Evolutionary conservation across 2,329 filamentous ascomycete genomes (phyloP), one percentile per base, ranked within the genome.

Genomic region (Colletotrichum sp.): DNA sequence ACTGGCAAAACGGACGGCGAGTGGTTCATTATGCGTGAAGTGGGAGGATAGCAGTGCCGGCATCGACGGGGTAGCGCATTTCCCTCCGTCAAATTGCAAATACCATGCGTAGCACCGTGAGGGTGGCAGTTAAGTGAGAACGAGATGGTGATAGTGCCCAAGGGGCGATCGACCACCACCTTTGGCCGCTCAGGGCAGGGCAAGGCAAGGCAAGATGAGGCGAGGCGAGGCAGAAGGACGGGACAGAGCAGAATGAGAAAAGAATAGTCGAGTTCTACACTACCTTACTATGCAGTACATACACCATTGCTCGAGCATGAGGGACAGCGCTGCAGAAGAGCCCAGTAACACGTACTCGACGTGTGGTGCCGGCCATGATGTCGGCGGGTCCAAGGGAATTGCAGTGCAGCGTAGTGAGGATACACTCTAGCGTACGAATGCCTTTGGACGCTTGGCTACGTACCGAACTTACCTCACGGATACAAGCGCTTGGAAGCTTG

Each of bases 401-500:
- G 36, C 16, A 44, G 16, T 44, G 36, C 16, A 44, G 8, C 19
- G 34, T 8, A 16, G 34, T 16, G 34, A 15, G 34, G 34, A 36
- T 36, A 36, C 34, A 36, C 34, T 16, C 15, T 4, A 36, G 34
- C 30, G 34, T 36, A 36, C 34, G 13, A 36, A 36, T 44, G 16
- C 16, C 39, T 44, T 44, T 44, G 39, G 39, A 44, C 16, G 39
- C 39, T 44, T 44, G 16, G 39, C 39, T 44, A n/a, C 39, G 39
- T 44, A 44, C 39, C 16, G 39, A 16, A 19, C 39, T 44, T 44
- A 44, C 39, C 39, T 44, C 39, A 44, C 39, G 39, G 39, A n/a
- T 44, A n/a, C 72, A 52, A 68, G 36, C 65, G 29, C 32, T 55
- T 52, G 52, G 55, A 75, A 63, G 72, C 69, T 75, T 75, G 72